These are phyloP conservation scores for Neonectria sp. DNA, from an alignment of 2,329 filamentous ascomycete species.

Conservation along the genomic window DNA sequence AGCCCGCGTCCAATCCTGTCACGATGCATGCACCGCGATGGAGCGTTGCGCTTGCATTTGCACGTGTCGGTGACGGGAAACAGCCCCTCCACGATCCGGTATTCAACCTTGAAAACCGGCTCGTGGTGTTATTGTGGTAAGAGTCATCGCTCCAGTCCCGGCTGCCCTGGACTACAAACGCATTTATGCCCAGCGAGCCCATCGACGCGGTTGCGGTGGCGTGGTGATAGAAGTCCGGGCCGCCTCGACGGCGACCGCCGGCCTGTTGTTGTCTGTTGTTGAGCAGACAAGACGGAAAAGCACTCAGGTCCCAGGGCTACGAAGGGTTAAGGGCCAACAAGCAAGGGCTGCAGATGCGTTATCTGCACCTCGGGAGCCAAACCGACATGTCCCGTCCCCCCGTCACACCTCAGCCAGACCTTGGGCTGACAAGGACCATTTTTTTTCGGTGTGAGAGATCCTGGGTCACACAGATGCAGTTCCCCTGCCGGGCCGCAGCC, in stretches of 20 bases:
- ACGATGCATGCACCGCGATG: conserved; percentile 42
- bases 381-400: conserved; percentile 39
- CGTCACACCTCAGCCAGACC: conserved; percentile 36
- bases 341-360: conserved; percentile 26
- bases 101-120: conserved; percentile 27
- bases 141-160: conserved; percentile 40
- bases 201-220: conserved; percentile 14
- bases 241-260: conserved; percentile 23
- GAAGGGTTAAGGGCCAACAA: conserved; percentile 28
- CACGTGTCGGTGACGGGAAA: conserved; percentile 45
- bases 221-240: conserved; percentile 27
- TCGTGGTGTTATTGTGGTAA: conserved; percentile 32
- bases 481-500: conserved; percentile 18
- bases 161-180: conserved; percentile 30
- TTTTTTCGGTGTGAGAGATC: conserved; percentile 34
- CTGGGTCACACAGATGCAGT: conserved; percentile 27
- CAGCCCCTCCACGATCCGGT: conserved; percentile 19
- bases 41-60: conserved; percentile 35
- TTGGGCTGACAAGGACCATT: conserved; percentile 11
- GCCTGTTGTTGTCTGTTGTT: neutral
- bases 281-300: neutral
- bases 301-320: conserved; percentile 5
- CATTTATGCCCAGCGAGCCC: conserved; percentile 47
- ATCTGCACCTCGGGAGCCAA: conserved; percentile 45
- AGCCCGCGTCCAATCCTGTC: conserved; percentile 36